Evolutionary conservation across 1,284 basidiomycete genomes (phyloP), one percentile per base, ranked within the genome.

Genomic region (Pseudozyma hubeiensis): DNA sequence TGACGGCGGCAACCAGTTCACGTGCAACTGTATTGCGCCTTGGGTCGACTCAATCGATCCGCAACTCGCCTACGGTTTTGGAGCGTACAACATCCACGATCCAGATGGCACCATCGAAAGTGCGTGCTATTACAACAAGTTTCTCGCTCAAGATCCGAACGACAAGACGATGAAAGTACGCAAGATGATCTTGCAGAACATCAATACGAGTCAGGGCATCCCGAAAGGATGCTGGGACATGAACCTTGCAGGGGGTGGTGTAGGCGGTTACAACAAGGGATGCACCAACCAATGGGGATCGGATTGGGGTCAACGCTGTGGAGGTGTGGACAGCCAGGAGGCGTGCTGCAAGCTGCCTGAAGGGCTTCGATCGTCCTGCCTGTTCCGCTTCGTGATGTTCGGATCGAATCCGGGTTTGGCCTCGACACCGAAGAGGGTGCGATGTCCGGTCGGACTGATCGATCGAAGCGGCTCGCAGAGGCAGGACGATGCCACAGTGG

Each of bases 111-210:
- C 48, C 4, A 73, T 60, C 51, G 61, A 64, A 13, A 60, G 56
- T 17, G 60, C 70, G 1, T 73, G 70, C 40, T 73, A 64, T 41
- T 43, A 53, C 2, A 41, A 43, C 50, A 53, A 67, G 40, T 67
- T 73, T 48, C 34, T 44, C 16, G 50, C 50, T 11, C 41, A 59
- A 17, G 69, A 72, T 33, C 40, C 59, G 10, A 53, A 33, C 17
- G 69, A 59, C 39, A 72, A 72, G 41, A 37, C 63, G 9, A 47
- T 72, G 47, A 63, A 66, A 46, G 48, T 72, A 5, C 39, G 40
- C 37, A 67, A 64, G 53, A 53, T 73, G 49, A 73, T 73, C 19
- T 8, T 73, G 30, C 70, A 73, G 43, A 67, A 67, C 61, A 64
- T 73, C 57, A 73, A 73, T 45, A 67, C 60, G 14, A 67, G 70